Percentiles rank a stretch among this genome's conserved stretches.
These are phyloP conservation scores for Abrus precatorius DNA, from an alignment of 306 rosid genomes.

Conservation along the genomic window DNA sequence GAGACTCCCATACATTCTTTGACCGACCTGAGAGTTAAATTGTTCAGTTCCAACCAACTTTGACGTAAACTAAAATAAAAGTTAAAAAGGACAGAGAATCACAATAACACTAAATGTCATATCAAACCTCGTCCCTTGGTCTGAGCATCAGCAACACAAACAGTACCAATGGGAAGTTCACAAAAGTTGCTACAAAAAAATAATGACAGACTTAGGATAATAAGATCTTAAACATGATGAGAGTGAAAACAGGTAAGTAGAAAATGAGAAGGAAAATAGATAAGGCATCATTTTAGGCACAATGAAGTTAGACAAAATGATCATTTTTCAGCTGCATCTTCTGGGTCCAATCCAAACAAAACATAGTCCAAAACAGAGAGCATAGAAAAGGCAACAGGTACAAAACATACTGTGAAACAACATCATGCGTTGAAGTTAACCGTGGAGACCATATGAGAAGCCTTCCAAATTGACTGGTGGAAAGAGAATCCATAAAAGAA, in stretches of 20 bases:
- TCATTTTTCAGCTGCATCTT: constrained; percentile 5
- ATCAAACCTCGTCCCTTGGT: constrained; percentile 88
- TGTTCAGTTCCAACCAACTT: constrained; percentile 20
- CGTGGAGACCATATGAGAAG: constrained; percentile 83
- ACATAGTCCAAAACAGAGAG: constrained; percentile 20
- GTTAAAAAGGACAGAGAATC: constrained; percentile 27
- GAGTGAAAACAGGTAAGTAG: constrained; percentile 9
- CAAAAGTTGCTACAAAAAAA: constrained; percentile 75
- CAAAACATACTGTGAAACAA: constrained; percentile 73
- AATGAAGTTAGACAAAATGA: constrained; percentile 17
- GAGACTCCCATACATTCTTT: constrained; percentile 94
- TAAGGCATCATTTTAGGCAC: background rate
- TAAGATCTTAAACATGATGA: background rate
- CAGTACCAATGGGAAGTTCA: constrained; percentile 85
- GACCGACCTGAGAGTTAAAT: constrained; percentile 74
- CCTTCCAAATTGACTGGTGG: constrained; percentile 79
- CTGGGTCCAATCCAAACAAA: background rate
- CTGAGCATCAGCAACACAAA: constrained; percentile 89
- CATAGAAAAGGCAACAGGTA: background rate
- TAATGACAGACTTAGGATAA: constrained; percentile 31
- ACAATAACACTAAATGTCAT: constrained; percentile 30
- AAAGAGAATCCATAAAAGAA: constrained; percentile 72
- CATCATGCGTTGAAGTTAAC: constrained; percentile 89
- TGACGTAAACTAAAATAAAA: constrained; percentile 24
- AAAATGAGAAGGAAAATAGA: constrained; percentile 10